Percentiles rank a stretch among this genome's conserved stretches.
Conservation (phyloP, 2,329 filamentous ascomycete species). For the Parascedosporium putredinis region DNA sequence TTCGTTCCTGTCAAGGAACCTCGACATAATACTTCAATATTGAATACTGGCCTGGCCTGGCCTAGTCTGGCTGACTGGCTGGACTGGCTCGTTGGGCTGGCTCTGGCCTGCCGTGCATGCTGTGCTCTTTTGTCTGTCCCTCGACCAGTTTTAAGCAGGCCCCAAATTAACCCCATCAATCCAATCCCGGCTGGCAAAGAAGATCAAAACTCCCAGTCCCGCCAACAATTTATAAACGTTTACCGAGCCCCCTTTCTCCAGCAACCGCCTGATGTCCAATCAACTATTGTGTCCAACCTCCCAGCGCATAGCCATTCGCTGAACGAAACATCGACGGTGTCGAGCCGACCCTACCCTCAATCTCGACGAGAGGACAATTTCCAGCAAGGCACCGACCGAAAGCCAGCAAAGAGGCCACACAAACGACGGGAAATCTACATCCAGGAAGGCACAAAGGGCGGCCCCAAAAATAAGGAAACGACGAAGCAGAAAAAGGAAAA, state of each 20-base stretch:
- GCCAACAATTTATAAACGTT: constrained; percentile 2
- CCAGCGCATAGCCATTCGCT: constrained; percentile 7
- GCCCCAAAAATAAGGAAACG: not conserved
- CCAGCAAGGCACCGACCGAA: constrained; percentile 3
- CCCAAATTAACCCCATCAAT: not conserved
- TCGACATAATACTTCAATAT: too few species aligned
- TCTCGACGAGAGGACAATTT: not conserved
- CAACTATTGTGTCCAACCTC: not conserved
- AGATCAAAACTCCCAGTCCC: not conserved
- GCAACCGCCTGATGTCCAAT: constrained; percentile 4
- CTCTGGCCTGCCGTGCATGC: not conserved
- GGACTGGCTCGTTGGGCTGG: too few species aligned
- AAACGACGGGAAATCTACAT: not conserved
- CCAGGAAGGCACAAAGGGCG: not conserved
- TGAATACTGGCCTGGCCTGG: too few species aligned
- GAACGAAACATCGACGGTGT: constrained; percentile 6
- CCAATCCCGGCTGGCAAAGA: not conserved
- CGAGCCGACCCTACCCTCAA: constrained; percentile 4
- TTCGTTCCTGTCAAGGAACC: too few species aligned
- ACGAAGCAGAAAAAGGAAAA: not conserved
- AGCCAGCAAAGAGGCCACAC: not conserved
- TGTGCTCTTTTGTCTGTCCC: not conserved
- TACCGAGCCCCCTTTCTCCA: not conserved
- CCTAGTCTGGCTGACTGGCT: too few species aligned
- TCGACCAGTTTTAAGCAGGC: not conserved